phyloP scores from a whole-genome alignment of 202 grass and related monocot species.

The Musa balbisiana region DNA sequence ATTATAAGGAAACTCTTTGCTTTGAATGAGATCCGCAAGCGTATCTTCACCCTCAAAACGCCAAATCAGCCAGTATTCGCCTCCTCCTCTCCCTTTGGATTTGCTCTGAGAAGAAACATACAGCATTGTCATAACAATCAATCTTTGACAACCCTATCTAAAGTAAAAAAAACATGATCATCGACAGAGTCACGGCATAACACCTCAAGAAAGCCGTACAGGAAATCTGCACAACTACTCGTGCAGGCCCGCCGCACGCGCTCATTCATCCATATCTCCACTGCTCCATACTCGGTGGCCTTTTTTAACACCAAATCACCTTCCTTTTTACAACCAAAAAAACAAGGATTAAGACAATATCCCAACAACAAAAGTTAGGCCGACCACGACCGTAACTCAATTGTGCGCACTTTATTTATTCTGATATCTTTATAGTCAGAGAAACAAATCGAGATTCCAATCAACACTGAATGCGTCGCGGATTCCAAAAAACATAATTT shows the following conservation, averaged over 20 bases:
- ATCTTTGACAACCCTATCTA: not conserved
- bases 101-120: slow-evolving; percentile 45
- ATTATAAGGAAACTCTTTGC: slow-evolving; percentile 99
- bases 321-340: slow-evolving; percentile 54
- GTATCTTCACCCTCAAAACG: slow-evolving; percentile 80
- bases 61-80: slow-evolving; percentile 92
- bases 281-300: slow-evolving; percentile 89
- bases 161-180: slow-evolving; percentile 13
- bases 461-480: not conserved
- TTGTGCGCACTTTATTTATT: not conserved
- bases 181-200: slow-evolving; percentile 13
- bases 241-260: slow-evolving; percentile 70
- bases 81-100: slow-evolving; percentile 65
- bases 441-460: not conserved
- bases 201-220: slow-evolving; percentile 92
- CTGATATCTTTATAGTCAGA: not conserved
- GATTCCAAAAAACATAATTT: not conserved
- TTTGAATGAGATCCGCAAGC: slow-evolving; percentile 74
- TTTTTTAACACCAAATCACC: slow-evolving; percentile 89
- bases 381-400: not conserved
- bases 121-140: not conserved
- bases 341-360: not conserved
- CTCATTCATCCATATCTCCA: slow-evolving; percentile 99
- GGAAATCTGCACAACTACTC: slow-evolving; percentile 80
- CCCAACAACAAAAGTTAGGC: slow-evolving; percentile 16